Conservation (phyloP, 164 flowering plant species). For the Stephania yunnanensis region DNA sequence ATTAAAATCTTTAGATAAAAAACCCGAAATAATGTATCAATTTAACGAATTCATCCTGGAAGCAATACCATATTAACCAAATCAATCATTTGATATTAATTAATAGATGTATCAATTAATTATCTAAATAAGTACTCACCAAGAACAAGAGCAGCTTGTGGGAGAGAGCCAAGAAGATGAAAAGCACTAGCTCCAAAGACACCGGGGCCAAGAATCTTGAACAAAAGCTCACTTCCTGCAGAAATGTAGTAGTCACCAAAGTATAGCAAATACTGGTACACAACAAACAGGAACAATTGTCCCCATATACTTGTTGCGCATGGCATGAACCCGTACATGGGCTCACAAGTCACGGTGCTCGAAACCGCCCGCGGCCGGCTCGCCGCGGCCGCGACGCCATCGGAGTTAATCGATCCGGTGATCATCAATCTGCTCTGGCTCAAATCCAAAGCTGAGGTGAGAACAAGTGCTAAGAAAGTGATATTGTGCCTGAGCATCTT, state of each 20-base stretch:
- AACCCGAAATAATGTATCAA: too few species aligned
- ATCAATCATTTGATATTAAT: too few species aligned
- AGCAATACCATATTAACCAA: too few species aligned
- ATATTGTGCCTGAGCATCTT: not conserved
- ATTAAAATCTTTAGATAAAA: too few species aligned
- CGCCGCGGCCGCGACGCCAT: not conserved
- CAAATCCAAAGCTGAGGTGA: not conserved
- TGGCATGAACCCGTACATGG: constrained; percentile 41
- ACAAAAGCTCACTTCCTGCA: constrained; percentile 32
- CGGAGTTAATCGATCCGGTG: constrained; percentile 3
- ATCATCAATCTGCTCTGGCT: constrained; percentile 3
- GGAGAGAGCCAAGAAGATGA: constrained; percentile 37
- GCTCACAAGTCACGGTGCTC: constrained; percentile 25
- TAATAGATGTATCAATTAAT: too few species aligned
- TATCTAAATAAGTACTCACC: constrained; percentile 10
- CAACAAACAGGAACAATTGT: constrained; percentile 34
- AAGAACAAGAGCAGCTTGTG: constrained; percentile 20
- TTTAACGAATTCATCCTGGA: too few species aligned
- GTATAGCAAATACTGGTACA: constrained; percentile 34
- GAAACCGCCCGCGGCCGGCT: not conserved
- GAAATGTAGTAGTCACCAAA: constrained; percentile 32
- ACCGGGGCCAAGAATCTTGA: constrained; percentile 41
- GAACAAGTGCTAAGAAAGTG: not conserved
- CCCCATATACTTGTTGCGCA: constrained; percentile 41
- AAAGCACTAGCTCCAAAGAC: constrained; percentile 42